phyloP scores from a whole-genome alignment of 1,284 basidiomycete species.

The Ceraceosorus guamensis region DNA sequence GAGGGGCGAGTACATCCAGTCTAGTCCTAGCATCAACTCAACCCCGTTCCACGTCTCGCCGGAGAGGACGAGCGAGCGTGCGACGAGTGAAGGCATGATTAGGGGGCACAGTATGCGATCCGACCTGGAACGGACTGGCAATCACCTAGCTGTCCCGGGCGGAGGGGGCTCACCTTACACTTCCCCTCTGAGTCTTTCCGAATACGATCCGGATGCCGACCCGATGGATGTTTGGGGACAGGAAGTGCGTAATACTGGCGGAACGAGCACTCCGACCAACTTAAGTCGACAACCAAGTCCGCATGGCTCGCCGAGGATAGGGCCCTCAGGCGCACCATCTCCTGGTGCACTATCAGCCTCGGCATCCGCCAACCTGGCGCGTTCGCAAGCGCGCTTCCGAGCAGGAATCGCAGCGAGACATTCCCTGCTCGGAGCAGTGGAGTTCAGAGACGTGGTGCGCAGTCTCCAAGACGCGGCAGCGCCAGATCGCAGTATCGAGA shows the following conservation, averaged over 20 bases:
- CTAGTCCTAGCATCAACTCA: slow-evolving; percentile 6
- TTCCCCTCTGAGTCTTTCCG: slow-evolving; percentile 21
- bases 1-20: slow-evolving; percentile 24
- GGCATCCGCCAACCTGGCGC: neutral
- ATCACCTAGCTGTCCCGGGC: slow-evolving; percentile 8
- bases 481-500: slow-evolving; percentile 28
- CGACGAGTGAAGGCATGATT: neutral
- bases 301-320: neutral
- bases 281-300: neutral
- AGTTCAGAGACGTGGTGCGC: slow-evolving; percentile 81
- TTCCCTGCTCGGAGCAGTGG: slow-evolving; percentile 82
- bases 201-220: slow-evolving; percentile 35
- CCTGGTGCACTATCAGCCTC: slow-evolving; percentile 1
- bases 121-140: slow-evolving; percentile 3
- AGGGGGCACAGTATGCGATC: neutral
- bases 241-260: neutral
- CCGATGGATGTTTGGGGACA: slow-evolving; percentile 32
- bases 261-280: neutral
- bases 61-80: neutral
- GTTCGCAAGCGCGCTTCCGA: neutral
- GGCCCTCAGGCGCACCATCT: neutral
- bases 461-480: slow-evolving; percentile 58
- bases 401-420: slow-evolving; percentile 24
- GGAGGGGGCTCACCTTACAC: slow-evolving; percentile 10
- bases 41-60: slow-evolving; percentile 10